These are phyloP conservation scores for Linum trigynum DNA, from an alignment of 345 rosid species.

Conservation along the genomic window DNA sequence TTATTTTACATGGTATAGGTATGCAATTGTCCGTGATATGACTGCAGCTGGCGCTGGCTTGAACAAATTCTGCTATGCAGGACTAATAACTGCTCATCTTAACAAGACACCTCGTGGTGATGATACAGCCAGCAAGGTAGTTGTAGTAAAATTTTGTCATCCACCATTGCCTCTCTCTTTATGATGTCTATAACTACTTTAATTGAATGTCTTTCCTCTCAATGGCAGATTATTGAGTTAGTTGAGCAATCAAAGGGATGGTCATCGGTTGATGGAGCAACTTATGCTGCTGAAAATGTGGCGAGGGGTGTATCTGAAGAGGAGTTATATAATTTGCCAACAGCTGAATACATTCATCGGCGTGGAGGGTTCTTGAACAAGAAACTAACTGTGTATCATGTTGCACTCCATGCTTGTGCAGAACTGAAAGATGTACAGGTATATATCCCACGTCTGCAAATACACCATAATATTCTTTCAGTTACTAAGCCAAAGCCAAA, in stretches of 20 bases:
- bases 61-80: conserved; percentile 95
- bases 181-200: conserved; percentile 7
- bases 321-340: conserved; percentile 79
- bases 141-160: not conserved
- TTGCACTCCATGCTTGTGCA: conserved; percentile 80
- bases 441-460: conserved; percentile 15
- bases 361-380: conserved; percentile 51
- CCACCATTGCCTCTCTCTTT: not conserved
- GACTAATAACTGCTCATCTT: conserved; percentile 72
- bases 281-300: conserved; percentile 49
- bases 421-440: conserved; percentile 71
- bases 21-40: conserved; percentile 92
- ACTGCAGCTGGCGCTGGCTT: conserved; percentile 91
- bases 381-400: conserved; percentile 65
- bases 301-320: conserved; percentile 75
- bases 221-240: conserved; percentile 64
- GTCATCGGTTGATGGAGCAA: conserved; percentile 63
- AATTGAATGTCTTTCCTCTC: conserved; percentile 8
- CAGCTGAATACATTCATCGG: conserved; percentile 60
- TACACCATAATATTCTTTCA: conserved; percentile 9
- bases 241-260: conserved; percentile 87
- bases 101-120: conserved; percentile 60
- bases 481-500: not conserved
- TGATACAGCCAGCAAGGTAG: conserved; percentile 62
- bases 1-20: conserved; percentile 31